Conservation (phyloP, 1,284 basidiomycete genomes). For the Cerrena zonata region DNA sequence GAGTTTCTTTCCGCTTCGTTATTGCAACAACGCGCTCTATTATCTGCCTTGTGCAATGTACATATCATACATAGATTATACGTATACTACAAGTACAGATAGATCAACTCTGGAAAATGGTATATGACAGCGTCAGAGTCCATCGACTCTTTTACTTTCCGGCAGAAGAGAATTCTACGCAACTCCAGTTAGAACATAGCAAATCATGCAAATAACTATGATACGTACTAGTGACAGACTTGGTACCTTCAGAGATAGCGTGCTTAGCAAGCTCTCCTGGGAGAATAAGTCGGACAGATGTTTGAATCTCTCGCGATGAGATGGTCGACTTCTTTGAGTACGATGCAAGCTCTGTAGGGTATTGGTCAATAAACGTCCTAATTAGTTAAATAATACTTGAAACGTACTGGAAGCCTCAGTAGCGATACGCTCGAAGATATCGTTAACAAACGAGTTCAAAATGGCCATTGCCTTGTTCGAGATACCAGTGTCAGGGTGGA, state of each 20-base stretch:
- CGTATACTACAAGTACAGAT: neutral
- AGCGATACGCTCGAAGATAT: constrained; percentile 71
- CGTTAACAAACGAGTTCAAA: constrained; percentile 66
- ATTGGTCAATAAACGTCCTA: neutral
- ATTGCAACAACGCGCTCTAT: neutral
- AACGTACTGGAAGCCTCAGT: constrained; percentile 60
- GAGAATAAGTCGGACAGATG: constrained; percentile 65
- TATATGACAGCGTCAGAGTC: constrained; percentile 10
- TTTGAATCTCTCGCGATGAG: constrained; percentile 72
- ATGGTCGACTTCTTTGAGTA: constrained; percentile 76
- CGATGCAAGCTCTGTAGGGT: constrained; percentile 49
- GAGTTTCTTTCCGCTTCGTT: neutral
- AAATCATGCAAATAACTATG: neutral
- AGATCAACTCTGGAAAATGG: neutral
- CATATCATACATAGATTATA: constrained; percentile 4
- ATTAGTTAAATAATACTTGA: constrained; percentile 6
- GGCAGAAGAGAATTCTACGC: constrained; percentile 26
- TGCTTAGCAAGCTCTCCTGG: constrained; percentile 77
- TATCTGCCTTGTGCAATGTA: neutral
- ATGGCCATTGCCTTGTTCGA: constrained; percentile 75
- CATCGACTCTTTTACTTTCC: constrained; percentile 21
- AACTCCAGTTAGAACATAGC: neutral
- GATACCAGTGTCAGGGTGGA: constrained; percentile 75
- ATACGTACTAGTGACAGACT: constrained; percentile 36
- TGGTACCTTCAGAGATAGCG: constrained; percentile 79